Conservation (phyloP, 805 yeast genomes). For the Jamesozyma lodderae region DNA sequence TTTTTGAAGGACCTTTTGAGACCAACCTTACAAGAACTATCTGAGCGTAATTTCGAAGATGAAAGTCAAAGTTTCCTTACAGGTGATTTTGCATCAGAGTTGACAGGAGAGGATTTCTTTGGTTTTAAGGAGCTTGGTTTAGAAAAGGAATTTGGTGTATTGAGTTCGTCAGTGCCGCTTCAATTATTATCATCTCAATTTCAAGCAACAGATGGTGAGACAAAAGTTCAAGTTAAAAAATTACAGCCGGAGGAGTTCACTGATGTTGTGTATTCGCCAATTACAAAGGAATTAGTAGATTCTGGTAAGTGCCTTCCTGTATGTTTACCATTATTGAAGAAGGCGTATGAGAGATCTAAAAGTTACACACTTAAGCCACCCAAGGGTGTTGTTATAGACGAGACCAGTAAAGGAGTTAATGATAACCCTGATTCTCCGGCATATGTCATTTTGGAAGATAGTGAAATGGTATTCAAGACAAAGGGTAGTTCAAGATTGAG, state of each 20-base stretch:
- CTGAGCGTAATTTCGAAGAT: slow-evolving; percentile 74
- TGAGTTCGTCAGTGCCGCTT: slow-evolving; percentile 80
- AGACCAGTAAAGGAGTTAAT: slow-evolving; percentile 24
- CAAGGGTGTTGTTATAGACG: slow-evolving; percentile 27
- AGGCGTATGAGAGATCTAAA: slow-evolving; percentile 36
- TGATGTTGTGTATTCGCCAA: slow-evolving; percentile 42
- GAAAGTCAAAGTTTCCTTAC: slow-evolving; percentile 89
- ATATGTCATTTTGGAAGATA: slow-evolving; percentile 69
- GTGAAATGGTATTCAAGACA: slow-evolving; percentile 71
- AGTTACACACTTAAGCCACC: slow-evolving; percentile 35
- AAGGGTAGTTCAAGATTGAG: slow-evolving; percentile 60
- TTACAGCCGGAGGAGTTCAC: slow-evolving; percentile 59
- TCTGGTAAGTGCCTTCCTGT: slow-evolving; percentile 41
- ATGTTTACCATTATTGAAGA: slow-evolving; percentile 46
- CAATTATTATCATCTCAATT: slow-evolving; percentile 50
- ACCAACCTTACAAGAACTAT: slow-evolving; percentile 65
- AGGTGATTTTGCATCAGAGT: slow-evolving; percentile 87
- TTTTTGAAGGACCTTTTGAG: slow-evolving; percentile 74
- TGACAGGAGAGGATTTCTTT: slow-evolving; percentile 91
- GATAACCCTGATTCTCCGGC: slow-evolving; percentile 24
- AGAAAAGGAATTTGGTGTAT: slow-evolving; percentile 81
- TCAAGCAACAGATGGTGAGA: slow-evolving; percentile 62
- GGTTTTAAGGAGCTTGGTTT: slow-evolving; percentile 92
- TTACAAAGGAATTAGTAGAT: slow-evolving; percentile 44
- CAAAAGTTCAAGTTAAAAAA: slow-evolving; percentile 42